Percentiles rank a stretch among this genome's conserved stretches.
Evolutionary conservation across 805 yeast species (phyloP).

Genomic region (Tanozyma kutaoensis): DNA sequence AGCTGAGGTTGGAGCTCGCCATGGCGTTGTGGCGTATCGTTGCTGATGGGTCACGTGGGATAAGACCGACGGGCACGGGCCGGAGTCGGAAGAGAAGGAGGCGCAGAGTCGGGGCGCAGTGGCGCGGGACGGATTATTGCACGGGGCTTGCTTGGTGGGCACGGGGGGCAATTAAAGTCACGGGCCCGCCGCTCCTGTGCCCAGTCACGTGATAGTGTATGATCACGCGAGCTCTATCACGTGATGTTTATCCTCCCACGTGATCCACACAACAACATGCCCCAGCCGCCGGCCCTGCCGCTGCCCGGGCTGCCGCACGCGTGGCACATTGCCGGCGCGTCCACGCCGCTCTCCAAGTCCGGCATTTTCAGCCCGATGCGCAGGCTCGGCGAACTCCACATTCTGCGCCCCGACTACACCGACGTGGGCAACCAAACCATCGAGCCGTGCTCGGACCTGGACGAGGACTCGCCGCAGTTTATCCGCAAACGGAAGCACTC

Average conservation of each 20-base stretch:
- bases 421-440: no score
- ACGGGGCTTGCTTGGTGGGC: background rate
- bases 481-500: background rate
- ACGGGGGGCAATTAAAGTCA: background rate
- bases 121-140: background rate
- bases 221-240: no score
- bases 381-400: no score
- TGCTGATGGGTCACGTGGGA: background rate
- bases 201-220: no score
- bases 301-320: no score
- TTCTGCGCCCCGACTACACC: no score
- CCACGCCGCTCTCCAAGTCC: no score
- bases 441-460: background rate
- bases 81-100: background rate
- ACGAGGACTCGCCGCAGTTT: background rate
- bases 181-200: background rate
- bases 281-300: no score
- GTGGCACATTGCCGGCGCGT: no score
- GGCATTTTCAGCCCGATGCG: no score
- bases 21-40: background rate
- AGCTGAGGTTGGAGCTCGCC: constrained; percentile 18
- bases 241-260: no score
- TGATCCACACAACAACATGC: no score
- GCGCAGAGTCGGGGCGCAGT: background rate
- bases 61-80: background rate